phyloP scores from a whole-genome alignment of 192 early-diverging fungal species.

The Kappamyces sp. region DNA sequence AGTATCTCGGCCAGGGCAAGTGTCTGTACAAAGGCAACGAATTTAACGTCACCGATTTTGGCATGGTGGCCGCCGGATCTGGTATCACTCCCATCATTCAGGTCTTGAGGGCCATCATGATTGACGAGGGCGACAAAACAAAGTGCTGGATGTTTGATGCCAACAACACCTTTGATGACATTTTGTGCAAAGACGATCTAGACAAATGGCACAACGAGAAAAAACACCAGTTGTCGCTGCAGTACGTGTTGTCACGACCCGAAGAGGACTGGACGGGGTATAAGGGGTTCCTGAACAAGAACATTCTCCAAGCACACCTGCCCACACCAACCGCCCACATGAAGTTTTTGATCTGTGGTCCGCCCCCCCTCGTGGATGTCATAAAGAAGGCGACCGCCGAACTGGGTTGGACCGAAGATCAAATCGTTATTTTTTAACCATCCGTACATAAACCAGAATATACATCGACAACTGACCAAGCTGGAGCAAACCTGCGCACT shows the following conservation, averaged over 20 bases:
- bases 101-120: constrained; percentile 15
- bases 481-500: too few species aligned
- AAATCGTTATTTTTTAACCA: too few species aligned
- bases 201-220: not conserved
- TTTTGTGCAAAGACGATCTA: constrained; percentile 12
- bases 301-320: constrained; percentile 68
- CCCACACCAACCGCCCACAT: constrained; percentile 70
- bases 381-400: too few species aligned
- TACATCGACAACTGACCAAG: too few species aligned
- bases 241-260: too few species aligned
- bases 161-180: constrained; percentile 12
- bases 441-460: too few species aligned
- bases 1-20: constrained; percentile 15
- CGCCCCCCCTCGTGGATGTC: constrained; percentile 64
- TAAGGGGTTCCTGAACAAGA: constrained; percentile 79
- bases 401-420: too few species aligned
- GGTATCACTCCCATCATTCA: constrained; percentile 21
- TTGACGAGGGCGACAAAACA: constrained; percentile 4
- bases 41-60: not conserved
- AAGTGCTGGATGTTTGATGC: constrained; percentile 15
- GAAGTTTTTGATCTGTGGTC: constrained; percentile 89
- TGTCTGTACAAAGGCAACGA: constrained; percentile 4
- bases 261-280: constrained; percentile 69
- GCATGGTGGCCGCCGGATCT: constrained; percentile 14
- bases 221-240: too few species aligned